Conservation (phyloP, 2,329 filamentous ascomycete genomes). For the Curvularia sp. region DNA sequence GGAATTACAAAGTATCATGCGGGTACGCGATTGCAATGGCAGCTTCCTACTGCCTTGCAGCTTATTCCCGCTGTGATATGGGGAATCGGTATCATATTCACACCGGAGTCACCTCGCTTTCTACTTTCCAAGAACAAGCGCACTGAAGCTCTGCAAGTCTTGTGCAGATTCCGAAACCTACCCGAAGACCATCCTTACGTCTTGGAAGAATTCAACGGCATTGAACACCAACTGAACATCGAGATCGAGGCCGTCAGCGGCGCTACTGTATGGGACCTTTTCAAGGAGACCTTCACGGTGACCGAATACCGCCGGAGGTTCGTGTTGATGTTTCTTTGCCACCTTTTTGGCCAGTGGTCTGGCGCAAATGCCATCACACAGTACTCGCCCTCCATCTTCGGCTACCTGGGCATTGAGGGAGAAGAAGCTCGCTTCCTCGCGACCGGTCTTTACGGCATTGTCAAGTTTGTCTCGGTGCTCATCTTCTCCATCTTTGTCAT, state of each 20-base stretch:
- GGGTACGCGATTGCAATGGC: not conserved
- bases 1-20: constrained; percentile 1
- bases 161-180: not conserved
- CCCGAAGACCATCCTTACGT: not conserved
- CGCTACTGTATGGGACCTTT: not conserved
- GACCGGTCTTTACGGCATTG: not conserved
- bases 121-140: not conserved
- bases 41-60: not conserved
- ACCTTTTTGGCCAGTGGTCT: not conserved
- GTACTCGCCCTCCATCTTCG: not conserved
- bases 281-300: constrained; percentile 1
- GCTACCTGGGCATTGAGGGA: not conserved
- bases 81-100: not conserved
- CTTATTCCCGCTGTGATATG: not conserved
- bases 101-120: not conserved
- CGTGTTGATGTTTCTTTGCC: not conserved
- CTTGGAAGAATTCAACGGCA: not conserved
- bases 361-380: constrained; percentile 1
- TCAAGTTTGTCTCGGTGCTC: not conserved
- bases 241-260: not conserved
- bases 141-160: not conserved
- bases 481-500: not conserved
- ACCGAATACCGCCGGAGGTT: not conserved
- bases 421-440: not conserved
- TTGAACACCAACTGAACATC: not conserved